Evolutionary conservation across 768 basidiomycete species (phyloP).

Genomic region (Lactarius tabidus): DNA sequence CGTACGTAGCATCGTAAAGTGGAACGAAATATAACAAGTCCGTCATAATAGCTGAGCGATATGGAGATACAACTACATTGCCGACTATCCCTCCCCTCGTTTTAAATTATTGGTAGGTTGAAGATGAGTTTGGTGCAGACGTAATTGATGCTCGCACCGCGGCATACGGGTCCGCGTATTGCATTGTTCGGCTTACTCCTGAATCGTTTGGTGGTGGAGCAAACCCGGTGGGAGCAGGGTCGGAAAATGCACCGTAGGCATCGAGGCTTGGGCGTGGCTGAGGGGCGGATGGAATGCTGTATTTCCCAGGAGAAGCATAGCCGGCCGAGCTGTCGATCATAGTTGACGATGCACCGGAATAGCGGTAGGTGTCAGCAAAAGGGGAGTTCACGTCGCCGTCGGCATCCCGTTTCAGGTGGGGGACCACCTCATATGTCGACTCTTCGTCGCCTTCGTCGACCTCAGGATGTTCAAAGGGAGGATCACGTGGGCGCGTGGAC

Average conservation of each 20-base stretch:
- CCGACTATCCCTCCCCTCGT: neutral
- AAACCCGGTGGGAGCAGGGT: slow-evolving; percentile 78
- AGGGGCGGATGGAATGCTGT: slow-evolving; percentile 33
- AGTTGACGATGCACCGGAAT: slow-evolving; percentile 37
- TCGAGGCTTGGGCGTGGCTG: slow-evolving; percentile 66
- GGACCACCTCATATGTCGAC: slow-evolving; percentile 48
- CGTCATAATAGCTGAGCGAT: slow-evolving; percentile 1
- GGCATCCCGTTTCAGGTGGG: slow-evolving; percentile 33
- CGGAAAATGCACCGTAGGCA: slow-evolving; percentile 86
- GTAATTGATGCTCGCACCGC: slow-evolving; percentile 56
- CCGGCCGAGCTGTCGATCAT: slow-evolving; percentile 30
- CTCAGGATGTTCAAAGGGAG: slow-evolving; percentile 68
- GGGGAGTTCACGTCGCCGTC: slow-evolving; percentile 34
- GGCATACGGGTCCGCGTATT: slow-evolving; percentile 84
- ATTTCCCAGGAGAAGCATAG: slow-evolving; percentile 30
- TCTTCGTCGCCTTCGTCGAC: slow-evolving; percentile 52
- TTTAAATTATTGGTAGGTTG: slow-evolving; percentile 19
- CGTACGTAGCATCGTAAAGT: slow-evolving; percentile 2
- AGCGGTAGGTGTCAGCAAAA: slow-evolving; percentile 54
- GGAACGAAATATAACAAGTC: slow-evolving; percentile 6
- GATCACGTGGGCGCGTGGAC: slow-evolving; percentile 53
- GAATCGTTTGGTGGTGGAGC: slow-evolving; percentile 40
- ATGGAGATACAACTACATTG: slow-evolving; percentile 19
- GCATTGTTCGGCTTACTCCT: slow-evolving; percentile 85
- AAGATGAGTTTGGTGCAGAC: slow-evolving; percentile 2